Base-by-base conservation (phyloP, 768 basidiomycete species). In the Boletus sp. region DNA sequence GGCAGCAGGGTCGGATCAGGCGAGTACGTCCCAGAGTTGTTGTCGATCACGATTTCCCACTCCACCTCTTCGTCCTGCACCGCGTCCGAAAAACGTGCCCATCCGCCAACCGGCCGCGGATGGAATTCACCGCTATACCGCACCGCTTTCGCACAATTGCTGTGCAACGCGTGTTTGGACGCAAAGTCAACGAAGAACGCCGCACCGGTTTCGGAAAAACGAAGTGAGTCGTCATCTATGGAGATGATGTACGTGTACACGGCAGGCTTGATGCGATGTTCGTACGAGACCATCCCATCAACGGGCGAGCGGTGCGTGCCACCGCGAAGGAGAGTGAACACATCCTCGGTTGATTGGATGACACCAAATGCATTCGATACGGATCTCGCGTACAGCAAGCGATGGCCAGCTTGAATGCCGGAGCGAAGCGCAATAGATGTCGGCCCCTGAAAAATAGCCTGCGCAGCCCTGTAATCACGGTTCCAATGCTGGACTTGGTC, bases 161-260 rank as follows among this genome's bases (percentile, higher is more conserved):
- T 77, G 71, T 93, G 90, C 65, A 93, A 76, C 5, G 89, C 91
- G 64, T 93, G 92, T 71, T 94, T 93, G 27, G 86, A 88, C 40
- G 85, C 87, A 65, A 92, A 87, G 70, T 92, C 88, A 56, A 91
- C 88, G 62, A 90, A 89, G 72, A 93, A 93, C 33, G 88, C 85
- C 11, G 89, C 88, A 15, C 90, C 90, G 4, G 90, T 93, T 69
- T 92, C 90, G 27, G 88, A 90, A 71, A 93, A 92, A 21, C 90
- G 81, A 59, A 91, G 77, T 9, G 87, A 79, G 56, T 89, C 82
- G 70, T 89, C 90, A 50, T 86, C 83, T 6, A 80, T 73, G 4
- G 85, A 81, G 65, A 94, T 84, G 67, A 93, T 79, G 72, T 93
- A 94, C 37, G 92, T 93, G 73, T 93, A 93, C 23, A 92, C 82